Base-by-base conservation (phyloP, 345 rosid genomes). In the Boechera retrofracta region DNA sequence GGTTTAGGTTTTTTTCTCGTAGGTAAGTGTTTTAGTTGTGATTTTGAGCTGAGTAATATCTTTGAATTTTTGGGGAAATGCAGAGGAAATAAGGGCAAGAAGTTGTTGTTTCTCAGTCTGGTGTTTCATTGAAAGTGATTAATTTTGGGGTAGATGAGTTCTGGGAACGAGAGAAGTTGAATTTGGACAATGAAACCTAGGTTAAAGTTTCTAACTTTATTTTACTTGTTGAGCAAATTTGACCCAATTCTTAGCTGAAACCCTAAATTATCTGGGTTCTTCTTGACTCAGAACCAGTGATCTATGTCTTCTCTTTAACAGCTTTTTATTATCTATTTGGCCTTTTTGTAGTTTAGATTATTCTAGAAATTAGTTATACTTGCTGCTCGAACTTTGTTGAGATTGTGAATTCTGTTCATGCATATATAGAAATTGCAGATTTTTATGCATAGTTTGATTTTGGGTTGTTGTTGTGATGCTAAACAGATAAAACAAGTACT, bases 401-500 rank as follows among this genome's bases (percentile, higher is more conserved):
- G 45, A 45, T 58, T 56, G 65, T 29, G 45, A 64, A 51, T 15
- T 28, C 45, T 54, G 58, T 54, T 45, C 74, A 61, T 76, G 69
- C 74, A 59, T 73, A 10, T 7, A 16, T 16, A 7, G 0, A 47
- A 61, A 63, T 5, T 71, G 32, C 2, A 53, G 49, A 12, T 53
- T 24, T 58, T 11, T 60, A 2, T 35, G 49, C 0, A 5, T 33
- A 36, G 31, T 44, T 53, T 69, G 39, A 44, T 63, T 63, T 42
- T n/a, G 26, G 1, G 49, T 44, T 44, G n/a, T 12, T 53, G 11
- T 44, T 51, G 69, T 76, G 45, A 24, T 69, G 58, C 49, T 52
- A 62, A 69, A 15, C 80, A 72, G 81, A 58, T 78, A 57, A 58
- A 45, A 63, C 45, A 35, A 71, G 58, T 41, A 5, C 0, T 33